Percentiles rank a stretch among this genome's conserved stretches.
These are phyloP conservation scores for Eucalyptus cloeziana DNA, from an alignment of 345 rosid genomes.

Conservation along the genomic window DNA sequence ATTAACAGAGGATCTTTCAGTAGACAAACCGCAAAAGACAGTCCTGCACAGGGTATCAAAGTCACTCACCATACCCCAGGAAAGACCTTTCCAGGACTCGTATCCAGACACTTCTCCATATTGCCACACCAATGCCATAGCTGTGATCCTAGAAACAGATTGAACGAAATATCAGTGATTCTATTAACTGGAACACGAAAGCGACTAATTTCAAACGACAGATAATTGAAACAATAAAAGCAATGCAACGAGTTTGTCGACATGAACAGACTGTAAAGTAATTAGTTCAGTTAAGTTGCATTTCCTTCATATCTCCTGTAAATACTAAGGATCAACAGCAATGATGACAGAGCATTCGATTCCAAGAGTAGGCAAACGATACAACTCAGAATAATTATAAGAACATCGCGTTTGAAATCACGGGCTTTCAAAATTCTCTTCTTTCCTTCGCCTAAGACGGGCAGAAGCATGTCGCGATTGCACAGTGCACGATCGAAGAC, in stretches of 20 bases:
- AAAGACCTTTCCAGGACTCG: conserved; percentile 93
- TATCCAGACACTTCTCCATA: conserved; percentile 83
- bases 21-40: neutral
- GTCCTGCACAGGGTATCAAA: neutral
- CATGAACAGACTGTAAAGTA: neutral
- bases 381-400: neutral
- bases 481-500: neutral
- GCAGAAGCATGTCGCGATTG: neutral
- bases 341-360: neutral
- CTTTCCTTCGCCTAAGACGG: neutral
- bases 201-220: neutral
- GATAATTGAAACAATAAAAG: neutral
- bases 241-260: neutral
- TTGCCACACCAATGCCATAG: conserved; percentile 94
- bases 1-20: neutral
- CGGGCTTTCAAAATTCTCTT: neutral
- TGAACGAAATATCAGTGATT: neutral
- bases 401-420: neutral
- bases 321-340: neutral
- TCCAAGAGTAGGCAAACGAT: neutral
- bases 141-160: conserved; percentile 49
- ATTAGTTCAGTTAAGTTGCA: neutral
- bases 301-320: neutral
- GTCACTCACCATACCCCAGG: conserved; percentile 89
- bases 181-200: neutral